A percentile compares a stretch with the other conserved stretches of the same genome.
These are phyloP conservation scores for Middelhovenomyces tepae DNA, from an alignment of 805 yeast species.

Conservation along the genomic window DNA sequence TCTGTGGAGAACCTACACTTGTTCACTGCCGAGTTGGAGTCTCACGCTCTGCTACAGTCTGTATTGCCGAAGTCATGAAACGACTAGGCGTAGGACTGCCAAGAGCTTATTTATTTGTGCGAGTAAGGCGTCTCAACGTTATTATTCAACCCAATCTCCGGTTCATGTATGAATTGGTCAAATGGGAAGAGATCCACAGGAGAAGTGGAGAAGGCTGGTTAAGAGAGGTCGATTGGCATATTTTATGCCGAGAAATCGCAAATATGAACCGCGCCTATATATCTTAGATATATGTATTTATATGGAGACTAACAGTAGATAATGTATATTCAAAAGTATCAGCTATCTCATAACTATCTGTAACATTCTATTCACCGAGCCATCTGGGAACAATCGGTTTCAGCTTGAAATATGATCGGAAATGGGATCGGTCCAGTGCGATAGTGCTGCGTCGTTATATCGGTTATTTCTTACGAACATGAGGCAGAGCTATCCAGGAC, in stretches of 20 bases:
- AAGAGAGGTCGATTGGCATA: conserved; percentile 81
- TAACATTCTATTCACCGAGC: too few relatives aligned
- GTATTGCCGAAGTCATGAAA: conserved; percentile 90
- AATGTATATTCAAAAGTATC: too few relatives aligned
- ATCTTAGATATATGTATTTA: too few relatives aligned
- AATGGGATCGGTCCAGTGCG: too few relatives aligned
- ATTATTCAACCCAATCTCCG: conserved; percentile 90
- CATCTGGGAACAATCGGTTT: too few relatives aligned
- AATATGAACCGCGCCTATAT: conserved; percentile 64
- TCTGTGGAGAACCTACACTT: conserved; percentile 41
- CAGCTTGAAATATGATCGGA: too few relatives aligned
- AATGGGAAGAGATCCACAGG: conserved; percentile 44
- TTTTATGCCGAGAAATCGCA: conserved; percentile 75
- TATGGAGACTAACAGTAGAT: too few relatives aligned
- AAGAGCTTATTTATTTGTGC: conserved; percentile 76
- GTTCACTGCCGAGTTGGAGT: conserved; percentile 97
- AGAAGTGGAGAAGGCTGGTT: conserved; percentile 21
- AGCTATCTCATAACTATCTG: too few relatives aligned
- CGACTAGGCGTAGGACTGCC: conserved; percentile 58
- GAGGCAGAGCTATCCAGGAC: too few relatives aligned
- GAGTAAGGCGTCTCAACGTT: conserved; percentile 82
- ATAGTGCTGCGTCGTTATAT: too few relatives aligned
- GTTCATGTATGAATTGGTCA: conserved; percentile 82
- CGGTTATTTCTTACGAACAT: too few relatives aligned
- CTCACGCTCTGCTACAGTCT: conserved; percentile 88